Evolutionary conservation across 2,329 filamentous ascomycete genomes (phyloP).

Genomic region (Colletotrichum aenigma): DNA sequence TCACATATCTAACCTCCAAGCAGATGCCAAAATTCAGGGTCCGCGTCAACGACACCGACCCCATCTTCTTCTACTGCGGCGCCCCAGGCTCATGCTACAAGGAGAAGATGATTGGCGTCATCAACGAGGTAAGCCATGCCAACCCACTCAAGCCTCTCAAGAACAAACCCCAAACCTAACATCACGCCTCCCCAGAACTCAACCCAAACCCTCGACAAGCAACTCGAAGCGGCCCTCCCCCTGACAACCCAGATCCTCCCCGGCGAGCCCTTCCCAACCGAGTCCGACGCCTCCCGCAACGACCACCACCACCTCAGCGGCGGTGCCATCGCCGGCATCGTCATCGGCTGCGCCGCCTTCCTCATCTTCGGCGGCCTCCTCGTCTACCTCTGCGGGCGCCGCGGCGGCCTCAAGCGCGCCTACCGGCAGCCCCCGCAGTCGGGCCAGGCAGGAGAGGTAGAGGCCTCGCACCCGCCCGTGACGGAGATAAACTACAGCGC

Average conservation of each 20-base stretch:
- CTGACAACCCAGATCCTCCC: constrained; percentile 59
- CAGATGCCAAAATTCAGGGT: constrained; percentile 47
- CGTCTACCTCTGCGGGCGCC: constrained; percentile 52
- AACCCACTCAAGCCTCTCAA: not conserved
- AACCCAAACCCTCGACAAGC: constrained; percentile 50
- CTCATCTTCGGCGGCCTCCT: constrained; percentile 47
- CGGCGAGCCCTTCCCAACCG: constrained; percentile 58
- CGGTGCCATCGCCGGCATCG: constrained; percentile 65
- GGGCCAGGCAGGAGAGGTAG: not conserved
- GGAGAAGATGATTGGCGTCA: constrained; percentile 75
- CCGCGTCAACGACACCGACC: constrained; percentile 63
- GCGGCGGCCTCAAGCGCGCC: constrained; percentile 39
- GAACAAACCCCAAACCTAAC: constrained; percentile 13
- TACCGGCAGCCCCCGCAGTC: constrained; percentile 30
- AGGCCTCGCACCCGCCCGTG: not conserved
- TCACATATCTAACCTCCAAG: constrained; percentile 30
- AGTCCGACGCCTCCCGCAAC: constrained; percentile 32
- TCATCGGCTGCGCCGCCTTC: constrained; percentile 53
- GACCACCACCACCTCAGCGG: constrained; percentile 24
- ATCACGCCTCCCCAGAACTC: constrained; percentile 37
- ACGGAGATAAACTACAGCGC: constrained; percentile 5
- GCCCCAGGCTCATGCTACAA: constrained; percentile 68
- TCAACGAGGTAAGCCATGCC: constrained; percentile 64
- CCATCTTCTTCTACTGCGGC: constrained; percentile 74
- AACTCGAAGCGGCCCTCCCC: constrained; percentile 50